Evolutionary conservation across 1,284 basidiomycete genomes (phyloP), one percentile per base, ranked within the genome.

Genomic region (Sutorius eximius): DNA sequence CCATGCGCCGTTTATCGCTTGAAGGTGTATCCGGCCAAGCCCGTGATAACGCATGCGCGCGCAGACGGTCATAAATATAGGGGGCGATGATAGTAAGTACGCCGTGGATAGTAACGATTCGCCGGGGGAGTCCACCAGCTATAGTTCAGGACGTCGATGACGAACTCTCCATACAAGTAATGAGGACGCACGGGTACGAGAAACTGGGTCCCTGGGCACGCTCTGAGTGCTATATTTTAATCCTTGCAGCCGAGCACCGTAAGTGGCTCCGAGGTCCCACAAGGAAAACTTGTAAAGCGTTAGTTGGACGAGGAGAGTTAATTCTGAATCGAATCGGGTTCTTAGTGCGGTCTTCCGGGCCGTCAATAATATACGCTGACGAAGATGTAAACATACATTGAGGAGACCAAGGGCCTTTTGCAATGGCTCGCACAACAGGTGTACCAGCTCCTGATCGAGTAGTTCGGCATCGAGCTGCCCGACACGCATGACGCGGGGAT

Each of bases 381-480:
- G 37, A 32, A 50, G 44, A 51, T 49, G 43, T 37, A 45, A 24
- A 75, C 85, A 58, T 71, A 94, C 93, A 60, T 82, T 82, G 46
- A 91, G 76, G 16, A 86, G 73, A 43, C 78, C 76, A n/a, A 98
- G 71, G 1, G 93, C 85, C 59, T 85, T 86, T 57, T 79, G 79
- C 43, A 98, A 72, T n/a, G 93, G 93, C 52, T 93, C 91, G 61
- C 86, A 85, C 18, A 99, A 80, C 58, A 98, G 77, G 27, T 86
- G 81, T 18, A 90, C 83, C 16, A 99, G 82, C 61, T 98, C 95
- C 56, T 88, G 85, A 74, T 99, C 97, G 44, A 99, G 82, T 30
- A 96, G 79, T 64, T 95, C 89, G 1, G 96, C 87, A 72, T 99
- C 97, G 45, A 98, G 83, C 73, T 98, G 93, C 27, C 89, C 89